Base-by-base conservation (phyloP, 2,329 filamentous ascomycete genomes). In the Alternaria gaisen region DNA sequence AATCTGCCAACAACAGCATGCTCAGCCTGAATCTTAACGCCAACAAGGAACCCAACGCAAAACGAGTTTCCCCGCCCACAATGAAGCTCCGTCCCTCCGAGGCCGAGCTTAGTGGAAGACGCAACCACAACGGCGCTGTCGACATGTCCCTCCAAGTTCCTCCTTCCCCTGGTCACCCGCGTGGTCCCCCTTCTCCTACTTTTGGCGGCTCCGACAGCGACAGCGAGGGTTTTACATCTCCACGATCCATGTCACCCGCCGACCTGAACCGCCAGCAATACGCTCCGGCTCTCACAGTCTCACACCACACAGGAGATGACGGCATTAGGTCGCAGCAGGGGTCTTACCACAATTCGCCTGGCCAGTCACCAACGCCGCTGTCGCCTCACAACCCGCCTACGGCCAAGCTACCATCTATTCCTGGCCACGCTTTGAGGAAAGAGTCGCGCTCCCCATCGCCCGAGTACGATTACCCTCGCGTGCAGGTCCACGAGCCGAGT, bases 101-200 rank as follows among this genome's bases (percentile, higher is more conserved):
- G 44, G 77, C 77, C 22, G 75, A 79, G 66, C 58, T 78, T 38
- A 78, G 56, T 43, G 77, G 77, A 64, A 70, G 75, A 56, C 73
- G 68, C 61, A 76, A 75, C 61, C 67, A 77, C 65, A 73, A 70
- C 58, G 66, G 67, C 43, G 60, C 68, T 43, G 75, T 78, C 52
- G 72, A 79, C 63, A 77, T 79, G 74, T 74, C 67, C 52, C 64
- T 77, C 36, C 69, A 68, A 14, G 69, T 76, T 4, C 75, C 77
- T 47, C 68, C 72, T 3, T 77, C 76, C 6, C 76, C 77, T 22
- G 70, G 71, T 22, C 61, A 65, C 30, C 42, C 66, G 9, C 66
- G 65, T 38, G 58, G 57, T 12, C 56, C 64, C 8, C 56, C 63
- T 9, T 70, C 70, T 44, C 68, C 69, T 28, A 65, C 68, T 2